These are phyloP conservation scores for Apium graveolens DNA, from an alignment of 129 eudicot genomes.

Conservation along the genomic window DNA sequence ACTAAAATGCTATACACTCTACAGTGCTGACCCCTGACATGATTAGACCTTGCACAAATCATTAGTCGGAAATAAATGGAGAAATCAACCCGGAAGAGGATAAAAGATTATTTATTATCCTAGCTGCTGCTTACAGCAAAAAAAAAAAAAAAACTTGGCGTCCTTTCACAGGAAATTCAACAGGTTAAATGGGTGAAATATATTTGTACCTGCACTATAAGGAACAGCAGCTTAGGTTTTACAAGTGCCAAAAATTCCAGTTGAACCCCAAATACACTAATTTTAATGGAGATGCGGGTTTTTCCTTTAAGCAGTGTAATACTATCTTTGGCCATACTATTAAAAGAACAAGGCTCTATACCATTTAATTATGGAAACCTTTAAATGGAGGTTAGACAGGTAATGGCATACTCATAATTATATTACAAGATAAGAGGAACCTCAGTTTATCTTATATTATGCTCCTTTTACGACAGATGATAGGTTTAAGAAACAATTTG, in stretches of 20 bases:
- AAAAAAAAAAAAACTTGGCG: not conserved
- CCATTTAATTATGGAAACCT: not conserved
- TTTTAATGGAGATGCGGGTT: not conserved
- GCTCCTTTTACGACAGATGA: not conserved
- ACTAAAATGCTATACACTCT: not conserved
- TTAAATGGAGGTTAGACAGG: not conserved
- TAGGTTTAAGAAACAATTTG: not conserved
- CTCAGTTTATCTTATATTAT: not conserved
- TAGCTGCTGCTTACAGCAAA: not conserved
- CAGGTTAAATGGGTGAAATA: not conserved
- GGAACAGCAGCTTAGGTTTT: not conserved
- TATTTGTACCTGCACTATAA: not conserved
- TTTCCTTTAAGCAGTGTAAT: not conserved
- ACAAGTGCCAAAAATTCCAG: not conserved
- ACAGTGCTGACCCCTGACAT: not conserved
- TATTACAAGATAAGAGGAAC: not conserved
- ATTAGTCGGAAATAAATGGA: not conserved
- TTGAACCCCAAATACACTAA: not conserved
- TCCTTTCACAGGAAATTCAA: not conserved
- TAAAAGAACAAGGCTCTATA: not conserved
- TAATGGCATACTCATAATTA: not conserved
- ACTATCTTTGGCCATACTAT: not conserved
- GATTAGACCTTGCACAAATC: not conserved
- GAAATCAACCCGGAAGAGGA: not conserved
- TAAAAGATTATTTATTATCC: not conserved